phyloP scores from a whole-genome alignment of 306 rosid species.

The Gastrolobium bilobum region DNA sequence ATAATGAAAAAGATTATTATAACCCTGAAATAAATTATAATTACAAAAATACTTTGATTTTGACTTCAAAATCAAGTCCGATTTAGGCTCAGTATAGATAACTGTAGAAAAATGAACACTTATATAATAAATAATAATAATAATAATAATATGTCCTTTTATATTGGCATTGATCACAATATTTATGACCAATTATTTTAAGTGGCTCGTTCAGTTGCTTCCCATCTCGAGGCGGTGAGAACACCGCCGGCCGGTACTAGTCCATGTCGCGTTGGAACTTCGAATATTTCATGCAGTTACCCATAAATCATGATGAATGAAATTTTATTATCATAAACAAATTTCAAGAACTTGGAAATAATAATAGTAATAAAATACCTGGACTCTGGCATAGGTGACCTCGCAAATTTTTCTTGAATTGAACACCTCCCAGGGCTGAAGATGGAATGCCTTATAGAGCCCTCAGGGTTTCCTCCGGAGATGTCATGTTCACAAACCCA shows the following conservation, averaged over 20 bases:
- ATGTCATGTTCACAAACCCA: conserved; percentile 97
- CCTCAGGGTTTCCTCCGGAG: conserved; percentile 82
- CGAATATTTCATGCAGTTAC: conserved; percentile 43
- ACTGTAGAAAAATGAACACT: too few relatives aligned
- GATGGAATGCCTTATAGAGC: conserved; percentile 90
- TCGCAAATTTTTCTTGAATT: conserved; percentile 93
- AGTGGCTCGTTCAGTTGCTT: conserved; percentile 74
- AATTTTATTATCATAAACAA: neutral
- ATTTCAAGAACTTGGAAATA: too few relatives aligned
- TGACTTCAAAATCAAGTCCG: too few relatives aligned
- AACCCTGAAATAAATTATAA: too few relatives aligned
- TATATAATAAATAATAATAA: too few relatives aligned
- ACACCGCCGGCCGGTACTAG: conserved; percentile 81
- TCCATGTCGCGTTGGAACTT: conserved; percentile 94
- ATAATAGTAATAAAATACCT: conserved; percentile 53
- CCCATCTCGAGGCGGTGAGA: conserved; percentile 90
- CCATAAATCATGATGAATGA: too few relatives aligned
- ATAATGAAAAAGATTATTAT: too few relatives aligned
- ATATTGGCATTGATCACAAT: too few relatives aligned
- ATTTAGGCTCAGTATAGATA: too few relatives aligned
- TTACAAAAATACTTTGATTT: too few relatives aligned
- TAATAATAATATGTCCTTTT: too few relatives aligned
- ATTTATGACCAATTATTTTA: too few relatives aligned
- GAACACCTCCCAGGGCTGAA: conserved; percentile 92
- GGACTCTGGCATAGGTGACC: conserved; percentile 92